Conservation (phyloP, 495 filamentous ascomycete genomes). For the Xylaria longipes region DNA sequence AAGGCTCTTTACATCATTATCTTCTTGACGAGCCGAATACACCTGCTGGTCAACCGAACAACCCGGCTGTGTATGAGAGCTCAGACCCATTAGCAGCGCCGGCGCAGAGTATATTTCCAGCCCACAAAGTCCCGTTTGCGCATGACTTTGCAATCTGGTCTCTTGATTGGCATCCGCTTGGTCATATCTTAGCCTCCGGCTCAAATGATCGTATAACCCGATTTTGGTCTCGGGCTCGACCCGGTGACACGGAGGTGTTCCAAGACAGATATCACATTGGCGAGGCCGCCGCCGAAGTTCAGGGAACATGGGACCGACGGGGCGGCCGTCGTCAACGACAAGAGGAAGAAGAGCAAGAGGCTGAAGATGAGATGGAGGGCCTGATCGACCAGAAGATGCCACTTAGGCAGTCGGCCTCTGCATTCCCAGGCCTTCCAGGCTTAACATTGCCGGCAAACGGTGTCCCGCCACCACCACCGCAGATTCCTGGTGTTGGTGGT, state of each 20-base stretch:
- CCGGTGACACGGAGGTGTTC: slow-evolving; percentile 81
- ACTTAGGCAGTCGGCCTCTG: slow-evolving; percentile 50
- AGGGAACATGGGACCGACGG: slow-evolving; percentile 89
- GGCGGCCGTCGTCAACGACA: slow-evolving; percentile 78
- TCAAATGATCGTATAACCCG: slow-evolving; percentile 96
- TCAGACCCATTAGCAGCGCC: slow-evolving; percentile 77
- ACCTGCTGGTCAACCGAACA: slow-evolving; percentile 68
- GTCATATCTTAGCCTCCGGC: slow-evolving; percentile 96
- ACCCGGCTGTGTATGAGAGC: slow-evolving; percentile 81
- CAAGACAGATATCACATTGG: slow-evolving; percentile 95
- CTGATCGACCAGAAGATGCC: slow-evolving; percentile 94
- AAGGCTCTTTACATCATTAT: slow-evolving; percentile 91
- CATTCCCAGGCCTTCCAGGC: slow-evolving; percentile 57
- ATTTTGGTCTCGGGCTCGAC: slow-evolving; percentile 90
- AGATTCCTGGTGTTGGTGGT: slow-evolving; percentile 56
- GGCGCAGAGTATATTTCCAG: slow-evolving; percentile 85
- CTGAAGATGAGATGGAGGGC: slow-evolving; percentile 90
- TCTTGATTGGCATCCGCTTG: slow-evolving; percentile 94
- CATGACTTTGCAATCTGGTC: slow-evolving; percentile 97
- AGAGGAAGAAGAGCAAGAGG: slow-evolving; percentile 90
- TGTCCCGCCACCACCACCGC: slow-evolving; percentile 42
- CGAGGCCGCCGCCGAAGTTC: slow-evolving; percentile 88
- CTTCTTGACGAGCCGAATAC: slow-evolving; percentile 89
- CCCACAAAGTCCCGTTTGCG: slow-evolving; percentile 81
- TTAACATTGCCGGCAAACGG: slow-evolving; percentile 50